These are phyloP conservation scores for Sedum album DNA, from an alignment of 164 flowering plant species.

Conservation along the genomic window DNA sequence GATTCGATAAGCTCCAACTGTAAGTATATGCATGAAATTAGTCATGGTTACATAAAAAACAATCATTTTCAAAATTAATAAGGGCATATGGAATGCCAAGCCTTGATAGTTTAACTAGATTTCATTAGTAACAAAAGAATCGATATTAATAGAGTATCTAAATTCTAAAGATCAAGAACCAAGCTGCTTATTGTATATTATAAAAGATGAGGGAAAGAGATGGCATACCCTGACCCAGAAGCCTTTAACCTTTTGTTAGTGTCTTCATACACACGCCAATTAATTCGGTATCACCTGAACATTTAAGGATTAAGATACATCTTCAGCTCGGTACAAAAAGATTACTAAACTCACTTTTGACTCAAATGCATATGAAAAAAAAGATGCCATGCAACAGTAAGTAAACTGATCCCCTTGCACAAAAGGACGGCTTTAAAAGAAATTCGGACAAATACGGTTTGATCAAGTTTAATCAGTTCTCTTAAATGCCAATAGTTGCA, in stretches of 20 bases:
- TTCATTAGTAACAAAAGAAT: not conserved
- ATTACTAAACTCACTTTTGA: not conserved
- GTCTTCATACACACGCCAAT: not conserved
- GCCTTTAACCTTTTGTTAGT: not conserved
- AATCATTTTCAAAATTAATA: no score
- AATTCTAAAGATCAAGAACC: not conserved
- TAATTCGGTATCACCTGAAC: conserved; percentile 1
- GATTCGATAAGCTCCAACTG: not conserved
- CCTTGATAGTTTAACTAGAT: not conserved
- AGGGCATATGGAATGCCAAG: not conserved
- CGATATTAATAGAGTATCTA: not conserved
- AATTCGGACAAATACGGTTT: not conserved
- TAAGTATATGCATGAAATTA: not conserved
- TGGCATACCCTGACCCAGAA: not conserved
- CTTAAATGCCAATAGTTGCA: not conserved
- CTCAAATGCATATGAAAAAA: not conserved
- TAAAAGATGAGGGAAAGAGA: not conserved
- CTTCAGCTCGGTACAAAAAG: not conserved
- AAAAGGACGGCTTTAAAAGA: not conserved
- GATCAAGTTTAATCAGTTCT: not conserved
- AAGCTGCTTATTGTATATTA: not conserved
- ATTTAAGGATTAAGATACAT: not conserved
- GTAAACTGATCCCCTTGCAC: not conserved
- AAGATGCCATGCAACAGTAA: not conserved
- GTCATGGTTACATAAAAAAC: no score